A percentile compares a stretch with the other conserved stretches of the same genome.
Evolutionary conservation across 1,284 basidiomycete species (phyloP).

Genomic region (Cutaneotrichosporon daszewskae): DNA sequence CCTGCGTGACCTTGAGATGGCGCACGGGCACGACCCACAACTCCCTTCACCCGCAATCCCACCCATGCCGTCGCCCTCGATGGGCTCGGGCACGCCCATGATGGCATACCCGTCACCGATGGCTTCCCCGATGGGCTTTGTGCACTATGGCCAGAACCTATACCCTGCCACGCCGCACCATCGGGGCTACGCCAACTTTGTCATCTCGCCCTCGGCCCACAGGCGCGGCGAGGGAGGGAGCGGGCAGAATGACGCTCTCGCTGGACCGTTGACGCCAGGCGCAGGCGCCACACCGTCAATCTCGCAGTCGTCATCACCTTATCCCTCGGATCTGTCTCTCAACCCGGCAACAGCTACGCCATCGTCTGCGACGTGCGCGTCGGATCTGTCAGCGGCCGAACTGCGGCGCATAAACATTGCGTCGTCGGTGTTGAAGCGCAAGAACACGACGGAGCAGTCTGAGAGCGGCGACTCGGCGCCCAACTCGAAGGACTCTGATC

Average conservation of each 20-base stretch:
- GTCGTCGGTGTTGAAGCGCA: conserved; percentile 34
- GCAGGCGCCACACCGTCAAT: not conserved
- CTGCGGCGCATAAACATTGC: conserved; percentile 32
- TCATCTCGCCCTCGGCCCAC: conserved; percentile 5
- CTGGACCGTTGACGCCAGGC: conserved; percentile 38
- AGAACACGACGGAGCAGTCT: conserved; percentile 14
- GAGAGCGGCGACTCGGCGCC: conserved; percentile 14
- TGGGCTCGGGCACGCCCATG: conserved; percentile 2
- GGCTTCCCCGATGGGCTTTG: not conserved
- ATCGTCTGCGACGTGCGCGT: conserved; percentile 1
- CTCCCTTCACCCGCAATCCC: not conserved
- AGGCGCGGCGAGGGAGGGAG: conserved; percentile 4
- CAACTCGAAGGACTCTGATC: no score
- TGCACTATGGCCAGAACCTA: not conserved
- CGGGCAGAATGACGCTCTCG: conserved; percentile 14
- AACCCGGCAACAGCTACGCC: conserved; percentile 1
- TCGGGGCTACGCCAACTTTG: conserved; percentile 8
- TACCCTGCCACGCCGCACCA: conserved; percentile 4
- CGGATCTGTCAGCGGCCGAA: conserved; percentile 19
- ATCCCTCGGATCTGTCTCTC: conserved; percentile 12
- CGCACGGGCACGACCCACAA: not conserved
- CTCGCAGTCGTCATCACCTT: conserved; percentile 11
- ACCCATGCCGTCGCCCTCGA: not conserved
- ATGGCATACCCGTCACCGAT: conserved; percentile 1
- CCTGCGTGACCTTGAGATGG: conserved; percentile 11